Conservation (phyloP, 495 filamentous ascomycete species). For the Hypoxylon subgilvum region DNA sequence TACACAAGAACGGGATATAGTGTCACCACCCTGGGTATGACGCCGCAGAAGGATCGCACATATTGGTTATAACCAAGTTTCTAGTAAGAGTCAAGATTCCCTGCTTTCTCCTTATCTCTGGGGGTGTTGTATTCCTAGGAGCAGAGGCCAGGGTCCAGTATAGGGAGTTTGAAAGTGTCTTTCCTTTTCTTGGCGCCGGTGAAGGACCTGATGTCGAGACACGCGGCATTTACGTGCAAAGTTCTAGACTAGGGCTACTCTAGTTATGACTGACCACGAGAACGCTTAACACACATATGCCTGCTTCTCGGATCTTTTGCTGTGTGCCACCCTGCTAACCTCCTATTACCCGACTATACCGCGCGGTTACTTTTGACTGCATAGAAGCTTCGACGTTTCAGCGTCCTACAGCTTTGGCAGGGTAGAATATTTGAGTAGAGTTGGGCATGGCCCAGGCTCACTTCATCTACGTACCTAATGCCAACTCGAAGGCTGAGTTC, state of each 20-base stretch:
- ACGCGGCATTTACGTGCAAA: conserved; percentile 12
- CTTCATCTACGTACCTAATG: too few relatives aligned
- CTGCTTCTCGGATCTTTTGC: conserved; percentile 29
- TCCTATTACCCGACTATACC: conserved; percentile 20
- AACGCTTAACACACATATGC: conserved; percentile 17
- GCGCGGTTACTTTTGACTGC: conserved; percentile 24
- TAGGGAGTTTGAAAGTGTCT: conserved; percentile 26
- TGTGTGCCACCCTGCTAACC: conserved; percentile 11
- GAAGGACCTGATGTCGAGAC: conserved; percentile 27
- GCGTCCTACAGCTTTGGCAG: too few relatives aligned
- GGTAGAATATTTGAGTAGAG: too few relatives aligned
- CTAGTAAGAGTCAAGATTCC: conserved; percentile 15
- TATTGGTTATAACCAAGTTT: conserved; percentile 1
- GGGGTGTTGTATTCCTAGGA: too few relatives aligned
- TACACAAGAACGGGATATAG: conserved; percentile 64
- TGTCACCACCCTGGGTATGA: conserved; percentile 42
- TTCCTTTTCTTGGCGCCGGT: conserved; percentile 22
- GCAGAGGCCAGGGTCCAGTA: conserved; percentile 21
- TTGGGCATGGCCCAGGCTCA: too few relatives aligned
- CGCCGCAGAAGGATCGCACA: conserved; percentile 6
- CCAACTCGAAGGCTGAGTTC: too few relatives aligned
- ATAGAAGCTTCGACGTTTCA: too few relatives aligned
- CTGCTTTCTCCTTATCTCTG: too few relatives aligned
- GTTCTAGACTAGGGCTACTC: conserved; percentile 22
- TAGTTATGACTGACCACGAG: background rate